These are phyloP conservation scores for Fusarium continuum DNA, from an alignment of 2,329 filamentous ascomycete genomes.

Conservation along the genomic window DNA sequence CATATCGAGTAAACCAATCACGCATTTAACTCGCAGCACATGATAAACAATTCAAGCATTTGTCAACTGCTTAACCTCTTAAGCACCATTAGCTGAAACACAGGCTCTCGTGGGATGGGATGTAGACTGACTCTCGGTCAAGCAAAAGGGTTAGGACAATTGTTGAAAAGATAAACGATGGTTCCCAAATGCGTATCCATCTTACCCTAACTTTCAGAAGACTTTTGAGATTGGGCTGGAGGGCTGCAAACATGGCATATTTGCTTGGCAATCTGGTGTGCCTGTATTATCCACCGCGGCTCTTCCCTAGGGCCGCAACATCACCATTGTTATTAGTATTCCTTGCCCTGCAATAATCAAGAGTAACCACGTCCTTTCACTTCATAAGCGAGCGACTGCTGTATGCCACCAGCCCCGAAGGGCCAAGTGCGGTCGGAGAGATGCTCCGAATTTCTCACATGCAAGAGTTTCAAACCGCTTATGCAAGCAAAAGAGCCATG, in stretches of 20 bases:
- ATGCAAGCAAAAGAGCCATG: not conserved
- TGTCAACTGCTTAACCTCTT: not conserved
- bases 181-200: not conserved
- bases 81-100: not conserved
- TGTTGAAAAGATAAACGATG: not conserved
- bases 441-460: conserved; percentile 14
- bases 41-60: not conserved
- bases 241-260: not conserved
- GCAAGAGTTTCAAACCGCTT: not conserved
- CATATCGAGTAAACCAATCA: conserved; percentile 12
- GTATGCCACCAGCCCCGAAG: conserved; percentile 26
- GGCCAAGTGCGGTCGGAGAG: conserved; percentile 8
- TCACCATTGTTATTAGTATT: conserved; percentile 6
- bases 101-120: not conserved
- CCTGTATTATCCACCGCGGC: not conserved
- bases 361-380: conserved; percentile 48
- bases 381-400: conserved; percentile 54
- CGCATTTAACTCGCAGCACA: not conserved
- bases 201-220: not conserved
- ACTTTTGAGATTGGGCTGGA: not conserved
- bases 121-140: conserved; percentile 16
- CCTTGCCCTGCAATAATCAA: not conserved
- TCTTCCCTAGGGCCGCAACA: conserved; percentile 2
- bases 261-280: not conserved
- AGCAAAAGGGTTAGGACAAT: conserved; percentile 11